Evolutionary conservation across 2,329 filamentous ascomycete species (phyloP).

Genomic region (Paramyrothecium sp.): DNA sequence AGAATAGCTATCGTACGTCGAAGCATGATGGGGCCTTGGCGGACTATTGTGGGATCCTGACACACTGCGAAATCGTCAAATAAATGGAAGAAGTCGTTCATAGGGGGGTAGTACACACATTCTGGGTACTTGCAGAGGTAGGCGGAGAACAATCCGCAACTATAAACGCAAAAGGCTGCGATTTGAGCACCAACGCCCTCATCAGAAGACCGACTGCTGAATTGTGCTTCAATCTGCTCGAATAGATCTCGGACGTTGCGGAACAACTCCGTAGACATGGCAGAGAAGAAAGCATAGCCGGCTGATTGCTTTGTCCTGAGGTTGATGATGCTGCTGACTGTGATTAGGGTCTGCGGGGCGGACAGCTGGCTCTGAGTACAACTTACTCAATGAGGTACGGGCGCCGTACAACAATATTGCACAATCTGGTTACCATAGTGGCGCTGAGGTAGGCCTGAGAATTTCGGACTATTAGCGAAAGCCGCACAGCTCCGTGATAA

Average conservation of each 20-base stretch:
- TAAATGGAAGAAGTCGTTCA: not conserved
- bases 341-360: slow-evolving; percentile 2
- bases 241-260: slow-evolving; percentile 45
- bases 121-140: slow-evolving; percentile 52
- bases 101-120: slow-evolving; percentile 30
- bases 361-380: not conserved
- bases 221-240: slow-evolving; percentile 51
- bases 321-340: slow-evolving; percentile 39
- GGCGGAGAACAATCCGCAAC: slow-evolving; percentile 50
- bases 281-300: slow-evolving; percentile 36
- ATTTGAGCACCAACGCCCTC: slow-evolving; percentile 54
- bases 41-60: slow-evolving; percentile 35
- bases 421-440: slow-evolving; percentile 54
- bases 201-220: slow-evolving; percentile 41
- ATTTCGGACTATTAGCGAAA: slow-evolving; percentile 3
- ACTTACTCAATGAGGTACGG: slow-evolving; percentile 52
- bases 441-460: slow-evolving; percentile 51
- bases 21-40: slow-evolving; percentile 44
- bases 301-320: slow-evolving; percentile 35
- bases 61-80: slow-evolving; percentile 34
- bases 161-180: slow-evolving; percentile 54
- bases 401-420: slow-evolving; percentile 55
- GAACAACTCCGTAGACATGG: slow-evolving; percentile 47
- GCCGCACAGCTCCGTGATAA: not conserved
- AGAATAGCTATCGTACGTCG: slow-evolving; percentile 43